Base-by-base conservation (phyloP, 2,329 filamentous ascomycete genomes). In the Stylonectria norvegica region DNA sequence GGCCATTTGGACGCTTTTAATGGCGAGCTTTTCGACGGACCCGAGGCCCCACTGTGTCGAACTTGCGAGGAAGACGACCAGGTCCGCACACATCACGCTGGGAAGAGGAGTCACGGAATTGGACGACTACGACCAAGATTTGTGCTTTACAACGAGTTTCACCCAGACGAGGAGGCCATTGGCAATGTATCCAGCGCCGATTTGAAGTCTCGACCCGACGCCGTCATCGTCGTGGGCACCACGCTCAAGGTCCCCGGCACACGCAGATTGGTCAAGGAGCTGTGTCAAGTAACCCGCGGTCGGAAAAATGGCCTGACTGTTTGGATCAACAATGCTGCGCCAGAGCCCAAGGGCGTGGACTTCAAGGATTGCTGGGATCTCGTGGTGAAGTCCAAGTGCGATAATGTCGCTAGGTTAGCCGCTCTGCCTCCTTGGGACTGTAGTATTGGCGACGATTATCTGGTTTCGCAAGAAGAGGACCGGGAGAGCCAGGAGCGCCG, bases 101-200 rank as follows among this genome's bases (percentile, higher is more conserved):
- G 90, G 34, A 91, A 95, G 66, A 82, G 93, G 43, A 95, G 90
- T 59, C 93, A 96, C 58, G 93, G 93, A 2, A 86, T 98, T 55
- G 93, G 93, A 29, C 82, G 87, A 46, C 70, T 98, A 48, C 81
- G 93, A 16, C 93, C 93, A 16, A 81, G 93, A 42, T 96, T 98
- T 71, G 91, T 97, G 4, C 76, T 98, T 8, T 98, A 98, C 70
- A 96, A 97, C 61, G 93, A 98, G 64, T 85, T 88, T 62, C 96
- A 97, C 60, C 93, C 93, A 0, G 93, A 98, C 51, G 89, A 93
- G 52, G 91, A 96, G 54, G 91, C 93, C 11, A 98, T 98, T 61
- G 90, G 91, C 30, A 87, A 87, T 16, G 90, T 95, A 28, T 89
- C 90, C 36, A 82, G 81, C 50, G 84, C 90, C 4, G 93, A 98